Percentiles rank a stretch among this genome's conserved stretches.
Conservation (phyloP, 164 flowering plant species). For the Stephania cephalantha region DNA sequence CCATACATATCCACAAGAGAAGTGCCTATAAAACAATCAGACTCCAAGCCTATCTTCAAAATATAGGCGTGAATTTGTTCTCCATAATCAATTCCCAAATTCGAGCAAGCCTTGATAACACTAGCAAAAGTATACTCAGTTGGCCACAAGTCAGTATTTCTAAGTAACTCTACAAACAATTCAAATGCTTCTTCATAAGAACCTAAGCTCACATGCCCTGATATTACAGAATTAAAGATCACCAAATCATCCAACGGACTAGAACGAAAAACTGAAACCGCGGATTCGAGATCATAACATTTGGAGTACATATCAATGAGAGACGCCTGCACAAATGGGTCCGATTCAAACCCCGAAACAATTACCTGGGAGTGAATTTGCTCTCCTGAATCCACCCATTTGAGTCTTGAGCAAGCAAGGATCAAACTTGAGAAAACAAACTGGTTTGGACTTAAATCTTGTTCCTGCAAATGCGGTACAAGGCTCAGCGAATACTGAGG, state of each 20-base stretch:
- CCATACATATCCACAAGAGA: conserved; percentile 24
- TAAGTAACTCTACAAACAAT: conserved; percentile 18
- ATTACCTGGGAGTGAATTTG: conserved; percentile 30
- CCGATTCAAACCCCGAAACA: conserved; percentile 18
- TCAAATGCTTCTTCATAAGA: conserved; percentile 18
- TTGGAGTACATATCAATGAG: conserved; percentile 29
- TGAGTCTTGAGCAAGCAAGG: conserved; percentile 22
- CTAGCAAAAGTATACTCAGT: conserved; percentile 18
- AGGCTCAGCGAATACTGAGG: conserved; percentile 14
- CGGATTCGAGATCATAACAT: conserved; percentile 16
- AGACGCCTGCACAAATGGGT: conserved; percentile 22
- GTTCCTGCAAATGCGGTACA: conserved; percentile 6
- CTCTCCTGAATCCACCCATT: conserved; percentile 17
- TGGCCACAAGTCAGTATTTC: conserved; percentile 13
- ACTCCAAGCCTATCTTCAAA: conserved; percentile 13
- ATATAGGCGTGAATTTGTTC: conserved; percentile 13
- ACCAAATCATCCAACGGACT: conserved; percentile 13
- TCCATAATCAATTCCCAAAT: conserved; percentile 15
- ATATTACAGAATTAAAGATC: conserved; percentile 23
- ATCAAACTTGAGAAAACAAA: conserved; percentile 27
- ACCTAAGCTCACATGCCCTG: conserved; percentile 18
- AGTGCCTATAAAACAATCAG: conserved; percentile 18
- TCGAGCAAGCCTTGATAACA: conserved; percentile 16
- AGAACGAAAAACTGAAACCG: conserved; percentile 14
- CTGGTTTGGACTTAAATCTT: conserved; percentile 10